A percentile compares a stretch with the other conserved stretches of the same genome.
Conservation (phyloP, 2,329 filamentous ascomycete species). For the Madurella mycetomatis region DNA sequence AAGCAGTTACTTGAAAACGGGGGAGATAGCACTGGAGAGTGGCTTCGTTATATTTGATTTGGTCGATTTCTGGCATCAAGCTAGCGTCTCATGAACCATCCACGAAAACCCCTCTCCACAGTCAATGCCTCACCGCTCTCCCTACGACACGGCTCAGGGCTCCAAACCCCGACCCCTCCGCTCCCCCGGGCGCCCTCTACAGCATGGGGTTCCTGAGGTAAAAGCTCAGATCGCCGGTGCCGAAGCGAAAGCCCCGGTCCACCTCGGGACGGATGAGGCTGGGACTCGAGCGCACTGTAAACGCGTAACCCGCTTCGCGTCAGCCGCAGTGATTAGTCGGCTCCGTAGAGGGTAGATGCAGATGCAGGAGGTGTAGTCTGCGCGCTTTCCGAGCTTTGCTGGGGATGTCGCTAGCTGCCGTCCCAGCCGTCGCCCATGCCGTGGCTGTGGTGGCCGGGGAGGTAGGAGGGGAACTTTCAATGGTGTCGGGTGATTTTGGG, state of each 20-base stretch:
- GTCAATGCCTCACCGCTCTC: too few relatives aligned
- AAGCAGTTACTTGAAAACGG: too few relatives aligned
- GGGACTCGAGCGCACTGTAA: constrained; percentile 4
- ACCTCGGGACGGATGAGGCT: neutral
- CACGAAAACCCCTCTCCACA: too few relatives aligned
- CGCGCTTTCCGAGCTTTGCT: too few relatives aligned
- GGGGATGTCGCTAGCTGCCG: too few relatives aligned
- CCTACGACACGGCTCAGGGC: neutral
- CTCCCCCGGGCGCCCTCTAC: neutral
- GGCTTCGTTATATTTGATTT: too few relatives aligned
- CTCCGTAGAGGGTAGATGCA: too few relatives aligned
- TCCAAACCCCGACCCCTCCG: neutral
- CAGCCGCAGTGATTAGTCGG: neutral
- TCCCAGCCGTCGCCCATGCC: too few relatives aligned
- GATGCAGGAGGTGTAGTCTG: neutral
- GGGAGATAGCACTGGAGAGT: too few relatives aligned
- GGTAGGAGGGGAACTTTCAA: neutral
- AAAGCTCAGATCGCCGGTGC: constrained; percentile 15
- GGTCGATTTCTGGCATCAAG: too few relatives aligned
- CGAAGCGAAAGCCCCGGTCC: constrained; percentile 4
- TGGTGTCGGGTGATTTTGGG: neutral
- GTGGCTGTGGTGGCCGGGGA: too few relatives aligned
- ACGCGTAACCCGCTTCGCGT: constrained; percentile 15
- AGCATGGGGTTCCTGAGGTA: neutral
- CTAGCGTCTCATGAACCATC: too few relatives aligned